Base-by-base conservation (phyloP, 1,284 basidiomycete species). In the Termitomyces sp. region DNA sequence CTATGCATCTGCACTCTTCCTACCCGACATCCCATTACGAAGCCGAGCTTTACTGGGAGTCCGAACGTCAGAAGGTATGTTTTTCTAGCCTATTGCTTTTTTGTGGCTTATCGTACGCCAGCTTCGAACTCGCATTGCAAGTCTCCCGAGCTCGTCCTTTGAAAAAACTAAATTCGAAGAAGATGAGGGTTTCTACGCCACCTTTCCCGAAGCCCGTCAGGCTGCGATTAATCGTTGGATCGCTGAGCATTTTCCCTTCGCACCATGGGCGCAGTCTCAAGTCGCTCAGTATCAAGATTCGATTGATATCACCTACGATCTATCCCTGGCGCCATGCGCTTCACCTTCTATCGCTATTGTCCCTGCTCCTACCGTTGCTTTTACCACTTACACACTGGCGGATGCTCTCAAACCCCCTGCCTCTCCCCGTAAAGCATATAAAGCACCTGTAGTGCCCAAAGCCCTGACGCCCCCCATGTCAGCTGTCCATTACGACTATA, bases 141-240 rank as follows among this genome's bases (percentile, higher is more conserved):
- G 36, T 4, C 51, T 60, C 0, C 50, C 54, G 5, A 36, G 41
- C 12, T 60, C 44, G 1, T 60, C 52, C 8, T 61, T 59, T 8
- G 57, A 56, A n/a, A 57, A 45, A 26, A 59, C 57, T 6, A 51
- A 53, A 53, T 50, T 62, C 2, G 55, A 61, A 33, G 52, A 55
- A 3, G 61, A 62, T 28, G 55, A 58, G 19, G 9, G 33, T 2
- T 60, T 58, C 50, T 62, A 61, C 52, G 56, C 53, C 38, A 57
- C 57, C 13, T 62, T 62, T 19, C 61, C 61, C 4, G 38, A 50
- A 19, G 61, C 61, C 2, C 50, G 52, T 17, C 42, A 28, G 30
- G 55, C 59, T 24, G 55, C 56, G 34, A 61, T 58, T 19, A 50
- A 58, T 19, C 19, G 28, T 15, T 62, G 59, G 61, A 44, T 57